Base-by-base conservation (phyloP, 305 asterid genomes). In the Fraxinus baroniana region DNA sequence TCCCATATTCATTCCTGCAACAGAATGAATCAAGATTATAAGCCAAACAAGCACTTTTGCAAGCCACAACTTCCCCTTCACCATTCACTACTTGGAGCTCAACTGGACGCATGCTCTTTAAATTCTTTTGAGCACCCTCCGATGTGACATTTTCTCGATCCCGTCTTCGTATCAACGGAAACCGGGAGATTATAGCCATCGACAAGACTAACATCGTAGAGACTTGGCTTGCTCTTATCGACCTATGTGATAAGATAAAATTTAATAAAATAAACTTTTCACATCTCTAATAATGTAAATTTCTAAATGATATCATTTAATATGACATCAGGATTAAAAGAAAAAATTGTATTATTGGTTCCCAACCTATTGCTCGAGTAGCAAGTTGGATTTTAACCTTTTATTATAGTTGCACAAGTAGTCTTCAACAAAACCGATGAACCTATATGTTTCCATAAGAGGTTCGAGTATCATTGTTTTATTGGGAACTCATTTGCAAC, bases 11-110 rank as follows among this genome's bases (percentile, higher is more conserved):
- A 46, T 92, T 94, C 87, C 95, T 83, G 82, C 98, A 95, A 62
- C 98, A 95, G 74, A 90, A 95, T 2, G 84, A 32, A 37, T 95
- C 98, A 0, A 55, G 79, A 74, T 91, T 78, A 83, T 87, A 95
- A 5, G 97, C 98, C 89, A 94, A 85, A 22, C 98, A 93, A 52
- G 91, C 98, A 57, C 97, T 95, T 80, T 87, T 89, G 74, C 98
- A 93, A 26, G 97, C 98, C 87, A 91, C 94, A 3, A 95, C 88
- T 37, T 90, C 90, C 13, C 93, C 95, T 15, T 9, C 7, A 4
- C 24, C 33, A 52, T 89, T 91, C 82, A 64, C 15, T 3, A 91
- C 94, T 76, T 77, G 84, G 2, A 92, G 90, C 83, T 91, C 98
- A 8, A 3, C 18, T 0, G 98, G 98, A 55, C 98, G 93, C 24